phyloP scores from a whole-genome alignment of 139 green algal genomes.

The Bryopsis sp. region DNA sequence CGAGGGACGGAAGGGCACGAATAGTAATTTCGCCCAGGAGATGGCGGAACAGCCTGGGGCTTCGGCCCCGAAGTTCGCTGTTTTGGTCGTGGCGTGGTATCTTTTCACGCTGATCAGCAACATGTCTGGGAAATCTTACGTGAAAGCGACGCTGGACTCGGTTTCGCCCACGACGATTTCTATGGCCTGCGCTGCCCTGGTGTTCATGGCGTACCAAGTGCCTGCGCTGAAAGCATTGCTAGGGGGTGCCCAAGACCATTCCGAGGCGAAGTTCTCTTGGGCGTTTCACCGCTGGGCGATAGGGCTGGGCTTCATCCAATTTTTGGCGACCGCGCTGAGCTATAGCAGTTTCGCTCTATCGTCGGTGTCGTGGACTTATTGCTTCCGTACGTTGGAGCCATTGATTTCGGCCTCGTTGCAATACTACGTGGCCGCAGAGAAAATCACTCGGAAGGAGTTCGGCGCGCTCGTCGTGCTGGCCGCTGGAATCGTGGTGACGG shows the following conservation, averaged over 20 bases:
- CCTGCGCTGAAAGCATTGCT: no score
- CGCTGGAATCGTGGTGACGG: background rate
- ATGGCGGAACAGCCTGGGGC: background rate
- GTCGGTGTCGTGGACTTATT: slow-evolving; percentile 16
- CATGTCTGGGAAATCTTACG: slow-evolving; percentile 16
- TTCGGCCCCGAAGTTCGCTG: background rate
- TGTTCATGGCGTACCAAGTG: background rate
- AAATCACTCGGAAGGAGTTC: slow-evolving; percentile 4
- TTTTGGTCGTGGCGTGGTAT: background rate
- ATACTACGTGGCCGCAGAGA: background rate
- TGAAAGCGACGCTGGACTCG: slow-evolving; percentile 9
- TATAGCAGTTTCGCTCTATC: slow-evolving; percentile 13
- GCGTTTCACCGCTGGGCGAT: slow-evolving; percentile 2
- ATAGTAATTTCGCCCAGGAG: no score
- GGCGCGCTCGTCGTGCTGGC: background rate
- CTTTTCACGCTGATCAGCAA: slow-evolving; percentile 7
- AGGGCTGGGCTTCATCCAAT: slow-evolving; percentile 6
- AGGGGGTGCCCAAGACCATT: slow-evolving; percentile 7
- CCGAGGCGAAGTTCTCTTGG: no score
- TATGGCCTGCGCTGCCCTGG: background rate
- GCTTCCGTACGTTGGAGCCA: slow-evolving; percentile 13
- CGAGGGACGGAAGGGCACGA: no score
- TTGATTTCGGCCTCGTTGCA: slow-evolving; percentile 11
- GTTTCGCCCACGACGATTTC: slow-evolving; percentile 8
- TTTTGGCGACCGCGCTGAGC: slow-evolving; percentile 8